Base-by-base conservation (phyloP, 176 grass and related monocot genomes). In the Pontederia paniculata region DNA sequence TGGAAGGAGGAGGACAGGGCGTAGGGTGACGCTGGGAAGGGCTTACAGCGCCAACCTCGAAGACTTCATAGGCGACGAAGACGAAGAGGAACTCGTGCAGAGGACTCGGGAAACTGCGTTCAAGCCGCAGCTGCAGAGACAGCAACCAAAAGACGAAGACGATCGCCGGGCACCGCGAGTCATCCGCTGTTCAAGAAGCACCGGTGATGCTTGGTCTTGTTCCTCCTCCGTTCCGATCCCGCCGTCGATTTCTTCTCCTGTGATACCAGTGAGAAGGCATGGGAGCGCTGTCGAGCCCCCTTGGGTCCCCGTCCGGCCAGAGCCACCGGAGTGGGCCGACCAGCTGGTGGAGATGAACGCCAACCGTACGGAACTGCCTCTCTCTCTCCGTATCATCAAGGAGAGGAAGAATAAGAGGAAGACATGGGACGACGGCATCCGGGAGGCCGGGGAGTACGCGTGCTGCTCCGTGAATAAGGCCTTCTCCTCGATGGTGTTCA, bases 401-500 rank as follows among this genome's bases (percentile, higher is more conserved):
- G 77, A 74, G 25, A 64, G 78, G 84, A 94, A 84, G 61, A 68
- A 79, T 55, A 65, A 53, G 31, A 75, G 28, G 28, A 37, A 37
- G 28, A 37, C 28, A 37, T 37, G 67, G 80, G 76, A 75, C 42
- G 71, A 88, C 44, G 65, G 71, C 10, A 45, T 81, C 43, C 2
- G 72, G 23, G 76, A 68, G 63, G 56, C 78, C 45, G 81, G 78
- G 12, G 89, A 79, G 72, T 84, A 68, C 0, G 77, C 74, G 8
- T 44, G 71, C 14, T 70, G 54, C 23, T 77, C 89, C 0, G 89
- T 95, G 74, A 70, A 57, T 2, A 85, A 86, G 13, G 89, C 89
- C 0, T 95, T 95, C 74, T 79, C 84, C 15, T 95, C 89, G 9
- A 88, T 95, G 77, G 89, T 95, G 60, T 80, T 95, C 68, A 95